These are phyloP conservation scores for Rhodotorula babjevae DNA, from an alignment of 768 basidiomycete genomes.

Conservation along the genomic window DNA sequence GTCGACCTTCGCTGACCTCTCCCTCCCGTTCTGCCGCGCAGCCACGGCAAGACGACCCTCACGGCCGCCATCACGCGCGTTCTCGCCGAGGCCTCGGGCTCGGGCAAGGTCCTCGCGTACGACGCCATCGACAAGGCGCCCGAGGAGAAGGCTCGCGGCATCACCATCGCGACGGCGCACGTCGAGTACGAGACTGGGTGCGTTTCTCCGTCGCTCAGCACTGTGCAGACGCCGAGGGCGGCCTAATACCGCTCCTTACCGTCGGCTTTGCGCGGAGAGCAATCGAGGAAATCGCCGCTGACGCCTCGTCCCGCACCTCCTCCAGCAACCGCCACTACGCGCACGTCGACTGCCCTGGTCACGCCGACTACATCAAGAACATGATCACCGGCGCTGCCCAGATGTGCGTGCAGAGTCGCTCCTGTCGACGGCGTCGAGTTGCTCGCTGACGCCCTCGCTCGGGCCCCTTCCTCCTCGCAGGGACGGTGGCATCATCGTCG, in stretches of 20 bases:
- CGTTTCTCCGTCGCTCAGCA: no score
- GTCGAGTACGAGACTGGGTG: slow-evolving; percentile 90
- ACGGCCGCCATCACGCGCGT: slow-evolving; percentile 95
- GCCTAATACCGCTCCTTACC: no score
- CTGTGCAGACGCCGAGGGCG: no score
- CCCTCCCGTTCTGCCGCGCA: not conserved
- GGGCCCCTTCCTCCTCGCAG: slow-evolving; percentile 50
- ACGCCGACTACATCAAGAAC: slow-evolving; percentile 41
- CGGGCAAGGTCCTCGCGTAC: slow-evolving; percentile 82
- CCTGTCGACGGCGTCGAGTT: not conserved
- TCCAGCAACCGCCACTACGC: slow-evolving; percentile 41
- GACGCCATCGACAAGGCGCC: slow-evolving; percentile 97
- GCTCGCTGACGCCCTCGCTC: not conserved
- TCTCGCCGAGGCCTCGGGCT: slow-evolving; percentile 63
- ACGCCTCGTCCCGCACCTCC: not conserved
- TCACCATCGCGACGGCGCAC: slow-evolving; percentile 97
- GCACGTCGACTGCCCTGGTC: slow-evolving; percentile 27
- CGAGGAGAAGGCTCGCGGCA: slow-evolving; percentile 98
- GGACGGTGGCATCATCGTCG: slow-evolving; percentile 58
- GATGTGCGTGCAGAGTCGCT: slow-evolving; percentile 41
- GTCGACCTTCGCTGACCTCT: no score
- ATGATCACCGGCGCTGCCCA: slow-evolving; percentile 48
- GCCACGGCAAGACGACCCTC: slow-evolving; percentile 93
- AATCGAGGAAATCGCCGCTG: no score
- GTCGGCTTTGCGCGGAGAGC: no score